Base-by-base conservation (phyloP, 192 early-diverging fungal genomes). In the Gryganskiella cystojenkinii region DNA sequence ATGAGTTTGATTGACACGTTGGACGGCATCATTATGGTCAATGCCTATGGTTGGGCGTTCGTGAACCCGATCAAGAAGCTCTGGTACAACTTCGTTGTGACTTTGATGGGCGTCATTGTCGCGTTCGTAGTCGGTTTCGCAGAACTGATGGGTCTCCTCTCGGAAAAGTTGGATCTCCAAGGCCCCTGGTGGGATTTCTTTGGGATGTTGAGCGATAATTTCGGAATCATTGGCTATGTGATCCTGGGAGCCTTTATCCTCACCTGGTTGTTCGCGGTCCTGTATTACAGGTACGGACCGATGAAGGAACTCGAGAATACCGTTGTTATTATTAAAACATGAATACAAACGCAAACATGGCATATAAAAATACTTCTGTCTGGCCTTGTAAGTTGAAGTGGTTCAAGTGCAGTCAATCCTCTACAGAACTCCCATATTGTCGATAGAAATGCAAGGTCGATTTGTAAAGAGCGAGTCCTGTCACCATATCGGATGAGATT, bases 1-100 rank as follows among this genome's bases (percentile, higher is more conserved):
- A 92, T 92, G 90, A 79, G 84, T 17, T 71, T 92, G 22, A 79
- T 91, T 28, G 91, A 92, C 67, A 90, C 89, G 4, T 47, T 90
- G 46, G 91, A 92, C 66, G 90, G 91, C 15, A 84, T 92, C 25
- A 15, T 89, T 22, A 92, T 92, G 90, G 57, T 83, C 4, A 80
- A 83, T 17, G 82, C 87, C 7, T 92, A 92, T 62, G 74, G 81
- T 24, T 92, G 86, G 86, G 88, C 91, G 19, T 80, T 81, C 56
- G 72, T 90, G 40, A 82, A 88, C 53, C 91, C 89, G 4, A 64
- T 89, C 33, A 69, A 84, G 28, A 92, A 92, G 59, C 61, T 92
- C 24, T 90, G 83, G 71, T 92, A 90, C 63, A 92, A 92, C 52
- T 70, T 92, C 52, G 80, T 81, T 11, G 81, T 92, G 34, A 92